These are phyloP conservation scores for Phytophthora lateralis DNA, from an alignment of 352 stramenopile species.

Conservation along the genomic window DNA sequence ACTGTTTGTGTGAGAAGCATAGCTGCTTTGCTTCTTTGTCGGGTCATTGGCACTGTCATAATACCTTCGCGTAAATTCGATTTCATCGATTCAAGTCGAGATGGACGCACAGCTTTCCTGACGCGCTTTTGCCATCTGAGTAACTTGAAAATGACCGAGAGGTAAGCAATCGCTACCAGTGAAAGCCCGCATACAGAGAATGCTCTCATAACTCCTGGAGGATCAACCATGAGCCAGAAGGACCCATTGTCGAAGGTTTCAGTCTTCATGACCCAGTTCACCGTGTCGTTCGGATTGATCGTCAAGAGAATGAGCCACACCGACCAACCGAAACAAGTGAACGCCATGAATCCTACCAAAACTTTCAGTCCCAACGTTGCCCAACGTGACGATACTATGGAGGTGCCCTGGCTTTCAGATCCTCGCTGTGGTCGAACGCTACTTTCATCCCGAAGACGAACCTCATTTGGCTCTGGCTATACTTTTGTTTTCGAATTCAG, in stretches of 20 bases:
- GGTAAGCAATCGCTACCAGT: slow-evolving; percentile 11
- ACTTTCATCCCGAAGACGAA: not conserved
- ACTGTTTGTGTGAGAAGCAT: not conserved
- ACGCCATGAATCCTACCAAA: not conserved
- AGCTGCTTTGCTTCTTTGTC: not conserved
- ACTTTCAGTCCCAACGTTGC: not conserved
- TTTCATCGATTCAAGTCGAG: not conserved
- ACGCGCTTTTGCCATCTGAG: not conserved
- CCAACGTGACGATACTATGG: not conserved
- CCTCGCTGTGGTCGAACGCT: not conserved
- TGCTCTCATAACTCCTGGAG: not conserved
- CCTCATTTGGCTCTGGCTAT: not conserved
- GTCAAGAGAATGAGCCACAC: slow-evolving; percentile 27
- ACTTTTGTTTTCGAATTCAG: not conserved
- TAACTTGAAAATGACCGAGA: slow-evolving; percentile 10
- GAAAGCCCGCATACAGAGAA: slow-evolving; percentile 7
- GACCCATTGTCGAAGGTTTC: slow-evolving; percentile 30
- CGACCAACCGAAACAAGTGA: slow-evolving; percentile 15
- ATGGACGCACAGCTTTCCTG: not conserved
- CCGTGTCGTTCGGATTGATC: slow-evolving; percentile 10
- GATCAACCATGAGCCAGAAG: slow-evolving; percentile 30
- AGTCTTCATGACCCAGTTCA: slow-evolving; percentile 34
- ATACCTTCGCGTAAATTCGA: not conserved
- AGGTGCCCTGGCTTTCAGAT: not conserved
- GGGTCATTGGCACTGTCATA: not conserved